phyloP scores from a whole-genome alignment of 1,139 yeast genomes.

The Yamadazyma kanchanaburiensis region DNA sequence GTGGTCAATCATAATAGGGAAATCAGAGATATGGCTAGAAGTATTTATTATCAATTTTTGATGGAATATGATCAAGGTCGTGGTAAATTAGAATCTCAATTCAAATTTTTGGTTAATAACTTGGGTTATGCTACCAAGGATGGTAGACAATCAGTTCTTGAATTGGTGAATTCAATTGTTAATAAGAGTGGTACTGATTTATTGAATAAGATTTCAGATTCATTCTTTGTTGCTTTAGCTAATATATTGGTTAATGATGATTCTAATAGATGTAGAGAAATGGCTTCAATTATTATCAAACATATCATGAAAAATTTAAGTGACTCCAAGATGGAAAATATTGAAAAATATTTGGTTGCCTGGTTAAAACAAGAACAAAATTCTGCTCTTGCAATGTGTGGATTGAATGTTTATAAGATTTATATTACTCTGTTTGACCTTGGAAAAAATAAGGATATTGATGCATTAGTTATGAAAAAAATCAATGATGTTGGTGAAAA shows the following conservation, averaged over 20 bases:
- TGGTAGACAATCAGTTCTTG: constrained; percentile 92
- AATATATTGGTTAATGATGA: constrained; percentile 78
- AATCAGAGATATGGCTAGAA: constrained; percentile 82
- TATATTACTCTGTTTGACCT: constrained; percentile 52
- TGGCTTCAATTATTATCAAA: constrained; percentile 66
- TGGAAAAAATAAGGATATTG: constrained; percentile 33
- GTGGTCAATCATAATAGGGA: constrained; percentile 83
- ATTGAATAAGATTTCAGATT: constrained; percentile 58
- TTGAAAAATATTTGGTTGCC: constrained; percentile 57
- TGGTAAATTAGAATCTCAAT: constrained; percentile 79
- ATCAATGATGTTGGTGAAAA: constrained; percentile 31
- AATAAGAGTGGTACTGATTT: constrained; percentile 64
- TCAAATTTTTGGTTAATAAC: constrained; percentile 79
- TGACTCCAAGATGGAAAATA: constrained; percentile 34
- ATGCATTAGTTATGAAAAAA: constrained; percentile 34
- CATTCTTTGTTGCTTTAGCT: constrained; percentile 81
- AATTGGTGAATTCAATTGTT: constrained; percentile 69
- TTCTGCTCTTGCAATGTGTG: constrained; percentile 64
- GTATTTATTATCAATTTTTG: constrained; percentile 78
- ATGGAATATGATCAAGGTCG: constrained; percentile 95
- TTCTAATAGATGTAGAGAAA: constrained; percentile 77
- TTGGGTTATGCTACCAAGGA: constrained; percentile 79
- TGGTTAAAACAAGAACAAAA: constrained; percentile 68
- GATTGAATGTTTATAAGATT: constrained; percentile 69
- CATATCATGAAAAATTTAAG: constrained; percentile 51